Evolutionary conservation across 129 eudicot genomes (phyloP), one percentile per base, ranked within the genome.

Genomic region (Heracleum sosnowskyi): DNA sequence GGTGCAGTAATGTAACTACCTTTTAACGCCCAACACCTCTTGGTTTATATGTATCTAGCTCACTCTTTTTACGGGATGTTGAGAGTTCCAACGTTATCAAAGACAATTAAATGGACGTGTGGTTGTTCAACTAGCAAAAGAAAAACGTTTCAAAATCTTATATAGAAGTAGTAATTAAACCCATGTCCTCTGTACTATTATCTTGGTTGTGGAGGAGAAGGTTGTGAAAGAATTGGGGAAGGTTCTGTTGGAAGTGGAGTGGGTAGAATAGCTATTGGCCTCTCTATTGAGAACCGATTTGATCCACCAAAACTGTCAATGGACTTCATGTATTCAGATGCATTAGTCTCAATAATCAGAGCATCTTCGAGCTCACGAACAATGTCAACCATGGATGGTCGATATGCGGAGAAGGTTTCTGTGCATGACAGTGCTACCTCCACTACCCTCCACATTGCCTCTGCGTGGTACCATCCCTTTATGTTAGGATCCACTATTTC

Each of bases 361-460:
- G 96, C 96, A 81, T 90, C 97, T 82, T 92, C 97, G 4, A 92
- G 90, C 84, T 92, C 97, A 24, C 96, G 89, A 37, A 90, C 97
- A 86, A 92, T 90, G 83, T 92, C 97, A 3, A 73, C 81, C 97
- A 92, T 92, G 79, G 88, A 86, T 24, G 97, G 97, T 63, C 96
- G 80, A 72, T 92, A 86, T 29, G 91, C 91, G 28, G 93, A 90
- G 85, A 83, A 92, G 37, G 93, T 86, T 81, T 92, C 97, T 22
- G 82, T 87, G 62, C 97, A 92, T 77, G 96, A 95, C 76, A 92
- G 77, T 79, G 96, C 93, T 40, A 92, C 96, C 86, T 92, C 97
- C 80, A 92, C 89, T 64, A 92, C 93, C 82, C 97, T 88, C 96
- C 96, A 92, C 96, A 92, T 85, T 71, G 97, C 97, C 78, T 92